Base-by-base conservation (phyloP, 2,329 filamentous ascomycete species). In the Fusarium buharicum region DNA sequence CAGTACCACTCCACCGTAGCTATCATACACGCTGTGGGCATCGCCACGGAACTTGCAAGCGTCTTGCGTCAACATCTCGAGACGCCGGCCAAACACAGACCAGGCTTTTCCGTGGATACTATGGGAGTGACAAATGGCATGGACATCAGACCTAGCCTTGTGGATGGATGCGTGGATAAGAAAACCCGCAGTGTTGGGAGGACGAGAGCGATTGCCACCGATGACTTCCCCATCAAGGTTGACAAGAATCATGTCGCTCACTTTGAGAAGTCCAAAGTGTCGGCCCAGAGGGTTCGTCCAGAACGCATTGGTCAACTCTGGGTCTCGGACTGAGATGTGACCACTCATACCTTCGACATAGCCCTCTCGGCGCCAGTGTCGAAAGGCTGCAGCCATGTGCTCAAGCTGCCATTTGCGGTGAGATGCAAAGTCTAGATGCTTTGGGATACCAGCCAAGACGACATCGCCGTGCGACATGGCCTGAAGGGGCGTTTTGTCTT, bases 31-130 rank as follows among this genome's bases (percentile, higher is more conserved):
- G 10, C 82, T 82, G 67, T 90, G 87, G 2, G 85, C 83, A 13
- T 86, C 71, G 1, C 71, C 82, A 69, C 89, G 84, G 68, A 91
- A 86, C 55, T 86, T 86, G 63, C 83, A 84, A 0, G 86, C 82
- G 67, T 87, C 88, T 73, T 85, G 88, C 41, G 84, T 90, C 36
- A 90, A 74, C 87, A 91, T 90, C 53, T 91, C 88, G 12, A 91
- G 76, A 3, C 82, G 82, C 3, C 78, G 79, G 0, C 81, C 87
- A 69, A 91, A 91, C 1, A 81, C 78, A 27, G 82, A 85, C 84
- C 87, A 91, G 0, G 89, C 87, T 60, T 89, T 87, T 2, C 88
- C 89, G 10, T 85, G 80, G 34, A 81, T 80, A 17, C 83, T 84
- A 68, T 92, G 89, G 4, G 84, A 84, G 68, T 92, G 89, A 69